Percentiles rank a stretch among this genome's conserved stretches.
These are phyloP conservation scores for Dichomitus squalens DNA, from an alignment of 1,284 basidiomycete species.

Conservation along the genomic window DNA sequence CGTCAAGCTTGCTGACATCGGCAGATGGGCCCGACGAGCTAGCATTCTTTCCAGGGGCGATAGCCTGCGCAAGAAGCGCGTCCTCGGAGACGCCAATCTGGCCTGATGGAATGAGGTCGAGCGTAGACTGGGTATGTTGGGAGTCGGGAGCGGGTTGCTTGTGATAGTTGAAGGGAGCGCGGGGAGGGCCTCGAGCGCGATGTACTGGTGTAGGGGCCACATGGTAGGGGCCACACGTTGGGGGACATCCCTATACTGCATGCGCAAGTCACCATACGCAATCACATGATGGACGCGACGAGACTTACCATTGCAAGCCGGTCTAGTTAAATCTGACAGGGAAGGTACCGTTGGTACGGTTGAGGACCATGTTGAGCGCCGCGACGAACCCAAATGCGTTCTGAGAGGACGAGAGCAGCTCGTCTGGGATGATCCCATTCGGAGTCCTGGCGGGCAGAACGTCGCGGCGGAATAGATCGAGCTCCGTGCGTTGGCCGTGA, in stretches of 20 bases:
- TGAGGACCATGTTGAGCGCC: constrained; percentile 75
- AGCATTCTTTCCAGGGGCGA: constrained; percentile 52
- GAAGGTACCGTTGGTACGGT: constrained; percentile 83
- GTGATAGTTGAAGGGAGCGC: constrained; percentile 73
- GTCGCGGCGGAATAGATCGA: constrained; percentile 69
- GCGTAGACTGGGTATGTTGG: constrained; percentile 56
- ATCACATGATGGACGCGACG: constrained; percentile 5
- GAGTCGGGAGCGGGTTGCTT: constrained; percentile 48
- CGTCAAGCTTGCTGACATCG: constrained; percentile 60
- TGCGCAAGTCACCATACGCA: neutral
- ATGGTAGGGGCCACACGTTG: constrained; percentile 83
- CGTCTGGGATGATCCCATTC: constrained; percentile 81
- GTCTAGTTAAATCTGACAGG: constrained; percentile 76
- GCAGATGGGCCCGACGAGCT: constrained; percentile 52
- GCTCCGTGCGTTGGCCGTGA: constrained; percentile 65
- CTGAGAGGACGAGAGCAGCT: constrained; percentile 56
- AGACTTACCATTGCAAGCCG: constrained; percentile 77
- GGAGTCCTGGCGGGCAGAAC: constrained; percentile 89
- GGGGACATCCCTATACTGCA: constrained; percentile 82
- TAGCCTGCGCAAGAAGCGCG: constrained; percentile 68
- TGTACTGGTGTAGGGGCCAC: constrained; percentile 88
- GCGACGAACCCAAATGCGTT: constrained; percentile 80
- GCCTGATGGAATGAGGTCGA: constrained; percentile 67
- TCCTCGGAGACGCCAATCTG: constrained; percentile 75
- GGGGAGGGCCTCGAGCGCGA: constrained; percentile 77